These are phyloP conservation scores for Fusarium bulbicola DNA, from an alignment of 2,329 filamentous ascomycete genomes.

Conservation along the genomic window DNA sequence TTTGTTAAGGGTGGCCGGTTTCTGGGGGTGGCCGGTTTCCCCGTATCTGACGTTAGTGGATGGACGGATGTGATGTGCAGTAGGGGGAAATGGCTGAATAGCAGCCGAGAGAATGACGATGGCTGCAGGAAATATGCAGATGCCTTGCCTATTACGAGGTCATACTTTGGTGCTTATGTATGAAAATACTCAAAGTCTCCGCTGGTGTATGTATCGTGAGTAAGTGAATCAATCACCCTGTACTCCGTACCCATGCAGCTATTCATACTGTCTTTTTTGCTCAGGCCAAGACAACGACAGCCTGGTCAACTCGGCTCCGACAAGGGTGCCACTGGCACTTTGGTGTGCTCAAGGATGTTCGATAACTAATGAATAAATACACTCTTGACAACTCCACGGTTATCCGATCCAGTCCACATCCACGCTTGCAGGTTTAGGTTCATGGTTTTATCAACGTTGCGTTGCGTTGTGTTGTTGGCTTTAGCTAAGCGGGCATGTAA, in stretches of 20 bases:
- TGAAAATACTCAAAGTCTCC: background rate
- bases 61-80: constrained; percentile 1
- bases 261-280: background rate
- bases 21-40: too few relatives aligned
- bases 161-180: constrained; percentile 9
- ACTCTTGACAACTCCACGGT: constrained; percentile 26
- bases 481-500: constrained; percentile 1
- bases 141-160: constrained; percentile 10
- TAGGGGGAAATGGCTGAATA: constrained; percentile 10
- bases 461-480: background rate
- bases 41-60: too few relatives aligned
- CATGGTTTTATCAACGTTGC: constrained; percentile 1
- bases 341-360: constrained; percentile 20
- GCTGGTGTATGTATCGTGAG: background rate
- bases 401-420: constrained; percentile 9
- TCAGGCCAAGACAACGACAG: constrained; percentile 9
- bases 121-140: background rate
- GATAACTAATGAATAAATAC: constrained; percentile 14
- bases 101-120: constrained; percentile 14
- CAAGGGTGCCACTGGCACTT: constrained; percentile 11
- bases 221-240: background rate
- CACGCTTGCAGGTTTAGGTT: constrained; percentile 6
- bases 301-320: background rate
- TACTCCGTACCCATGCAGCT: background rate
- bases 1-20: too few relatives aligned